phyloP scores from a whole-genome alignment of 805 yeast genomes.

The Candida yuanshanica region DNA sequence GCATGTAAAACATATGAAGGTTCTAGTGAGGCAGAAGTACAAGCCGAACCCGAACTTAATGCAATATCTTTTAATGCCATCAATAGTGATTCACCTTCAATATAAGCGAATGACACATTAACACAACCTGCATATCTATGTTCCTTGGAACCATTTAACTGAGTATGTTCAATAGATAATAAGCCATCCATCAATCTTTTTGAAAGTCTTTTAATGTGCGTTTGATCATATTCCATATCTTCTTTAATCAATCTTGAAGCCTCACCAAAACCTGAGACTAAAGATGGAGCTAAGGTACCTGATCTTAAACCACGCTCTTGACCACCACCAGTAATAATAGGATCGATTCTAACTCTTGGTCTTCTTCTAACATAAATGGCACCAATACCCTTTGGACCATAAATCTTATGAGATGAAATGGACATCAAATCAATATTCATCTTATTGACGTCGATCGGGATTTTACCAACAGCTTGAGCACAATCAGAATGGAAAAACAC shows the following conservation, averaged over 20 bases:
- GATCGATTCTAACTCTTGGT: conserved; percentile 95
- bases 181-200: conserved; percentile 67
- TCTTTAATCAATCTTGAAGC: conserved; percentile 79
- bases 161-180: conserved; percentile 80
- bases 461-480: conserved; percentile 96
- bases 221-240: conserved; percentile 70
- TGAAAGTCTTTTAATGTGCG: conserved; percentile 67
- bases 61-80: conserved; percentile 99
- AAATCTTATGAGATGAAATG: conserved; percentile 91
- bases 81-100: conserved; percentile 94
- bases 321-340: conserved; percentile 95
- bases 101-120: conserved; percentile 92
- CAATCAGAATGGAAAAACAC: conserved; percentile 96
- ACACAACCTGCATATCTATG: conserved; percentile 90
- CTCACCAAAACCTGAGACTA: conserved; percentile 94
- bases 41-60: conserved; percentile 92
- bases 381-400: conserved; percentile 98
- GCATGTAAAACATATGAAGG: conserved; percentile 97
- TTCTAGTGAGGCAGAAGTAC: conserved; percentile 97
- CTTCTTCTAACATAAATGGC: conserved; percentile 94
- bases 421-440: conserved; percentile 91
- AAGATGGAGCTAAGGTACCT: conserved; percentile 96
- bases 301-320: conserved; percentile 98
- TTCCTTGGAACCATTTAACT: conserved; percentile 75
- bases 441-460: conserved; percentile 87